Evolutionary conservation across 2,329 filamentous ascomycete genomes (phyloP).

Genomic region (Aspergillus carbonarius): DNA sequence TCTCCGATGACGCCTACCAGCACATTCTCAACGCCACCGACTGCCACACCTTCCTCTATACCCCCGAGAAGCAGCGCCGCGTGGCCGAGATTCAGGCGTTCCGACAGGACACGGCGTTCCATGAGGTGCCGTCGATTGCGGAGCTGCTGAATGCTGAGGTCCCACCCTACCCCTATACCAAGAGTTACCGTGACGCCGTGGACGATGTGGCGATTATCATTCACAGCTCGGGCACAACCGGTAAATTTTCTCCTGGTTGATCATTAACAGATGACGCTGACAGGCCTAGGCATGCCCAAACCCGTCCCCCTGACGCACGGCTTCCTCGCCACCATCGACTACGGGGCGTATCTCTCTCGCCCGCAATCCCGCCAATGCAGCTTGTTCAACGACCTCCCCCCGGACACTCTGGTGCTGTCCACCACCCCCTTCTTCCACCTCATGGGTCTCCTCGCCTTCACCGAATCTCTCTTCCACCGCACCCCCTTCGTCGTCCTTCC

Average conservation of each 20-base stretch:
- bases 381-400: slow-evolving; percentile 3
- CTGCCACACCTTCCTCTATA: slow-evolving; percentile 27
- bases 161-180: slow-evolving; percentile 12
- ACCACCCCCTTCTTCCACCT: slow-evolving; percentile 24
- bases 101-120: slow-evolving; percentile 3
- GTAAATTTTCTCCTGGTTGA: background rate
- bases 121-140: slow-evolving; percentile 9
- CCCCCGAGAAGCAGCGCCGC: slow-evolving; percentile 23
- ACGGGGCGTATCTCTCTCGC: background rate
- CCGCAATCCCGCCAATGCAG: background rate
- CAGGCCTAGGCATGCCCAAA: slow-evolving; percentile 13
- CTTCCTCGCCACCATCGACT: slow-evolving; percentile 14
- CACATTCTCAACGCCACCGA: slow-evolving; percentile 17
- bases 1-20: slow-evolving; percentile 19
- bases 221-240: slow-evolving; percentile 38
- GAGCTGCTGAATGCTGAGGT: background rate
- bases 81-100: slow-evolving; percentile 17
- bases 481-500: slow-evolving; percentile 18
- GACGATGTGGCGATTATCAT: slow-evolving; percentile 28
- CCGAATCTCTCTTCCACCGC: slow-evolving; percentile 11
- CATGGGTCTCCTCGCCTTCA: slow-evolving; percentile 19
- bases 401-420: slow-evolving; percentile 11
- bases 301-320: slow-evolving; percentile 23
- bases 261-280: background rate
- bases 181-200: slow-evolving; percentile 21